Conservation (phyloP, 2,329 filamentous ascomycete species). For the Zasmidium angulare region DNA sequence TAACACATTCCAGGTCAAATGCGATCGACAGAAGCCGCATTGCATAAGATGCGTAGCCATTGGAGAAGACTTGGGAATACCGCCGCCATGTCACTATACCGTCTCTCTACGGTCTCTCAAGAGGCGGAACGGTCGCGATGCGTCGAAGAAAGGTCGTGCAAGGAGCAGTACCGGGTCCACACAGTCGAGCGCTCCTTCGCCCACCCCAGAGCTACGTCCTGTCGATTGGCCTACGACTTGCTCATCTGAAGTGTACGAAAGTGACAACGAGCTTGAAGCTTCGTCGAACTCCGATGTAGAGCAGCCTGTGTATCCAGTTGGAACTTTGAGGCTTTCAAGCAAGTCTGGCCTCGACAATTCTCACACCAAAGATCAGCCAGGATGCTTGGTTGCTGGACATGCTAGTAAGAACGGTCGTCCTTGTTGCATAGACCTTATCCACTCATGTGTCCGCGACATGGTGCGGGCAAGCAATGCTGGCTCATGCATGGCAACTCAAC, state of each 20-base stretch:
- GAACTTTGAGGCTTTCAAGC: no score
- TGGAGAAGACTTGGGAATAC: background rate
- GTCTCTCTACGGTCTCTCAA: background rate
- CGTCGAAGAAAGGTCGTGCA: background rate
- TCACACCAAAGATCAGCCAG: background rate
- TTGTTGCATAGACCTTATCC: background rate
- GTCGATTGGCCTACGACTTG: background rate
- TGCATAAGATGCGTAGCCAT: background rate
- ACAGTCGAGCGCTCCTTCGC: background rate
- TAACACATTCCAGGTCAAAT: background rate
- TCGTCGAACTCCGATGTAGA: background rate
- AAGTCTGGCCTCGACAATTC: background rate
- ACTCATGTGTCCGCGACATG: background rate
- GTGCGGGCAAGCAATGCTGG: background rate
- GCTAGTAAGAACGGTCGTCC: background rate
- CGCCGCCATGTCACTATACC: slow-evolving; percentile 1
- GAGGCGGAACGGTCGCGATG: background rate
- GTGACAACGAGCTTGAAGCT: no score
- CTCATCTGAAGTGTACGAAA: background rate
- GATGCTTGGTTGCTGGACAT: background rate
- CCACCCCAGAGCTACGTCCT: background rate
- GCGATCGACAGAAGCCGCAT: background rate
- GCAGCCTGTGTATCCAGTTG: no score
- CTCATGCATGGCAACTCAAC: background rate
- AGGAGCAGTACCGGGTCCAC: background rate